Evolutionary conservation across 331 rosid genomes (phyloP), one percentile per base, ranked within the genome.

Genomic region (Pyrus hybrid): DNA sequence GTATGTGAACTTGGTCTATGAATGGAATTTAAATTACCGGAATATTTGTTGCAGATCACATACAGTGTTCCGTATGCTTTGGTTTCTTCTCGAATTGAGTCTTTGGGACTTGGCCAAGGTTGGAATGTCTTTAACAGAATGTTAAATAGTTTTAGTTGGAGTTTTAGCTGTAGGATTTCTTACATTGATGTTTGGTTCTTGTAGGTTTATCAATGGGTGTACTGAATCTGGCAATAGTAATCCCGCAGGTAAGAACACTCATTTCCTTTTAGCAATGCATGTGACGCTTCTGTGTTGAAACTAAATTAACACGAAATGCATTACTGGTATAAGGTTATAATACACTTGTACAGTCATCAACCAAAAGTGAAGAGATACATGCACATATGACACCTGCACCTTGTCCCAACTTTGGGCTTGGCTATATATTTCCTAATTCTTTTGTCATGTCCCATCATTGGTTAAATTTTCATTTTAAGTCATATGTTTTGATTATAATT

Each of bases 31-130:
- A 73, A 45, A 51, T 68, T 41, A 45, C 74, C 25, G 11, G 14
- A 69, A 49, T 80, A 56, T 45, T 80, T 76, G 53, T 84, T 83
- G 82, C 93, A 92, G 97, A 89, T 92, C 72, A 89, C 97, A 69
- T 92, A 94, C 81, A 89, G 99, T 78, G 96, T 89, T 73, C 98
- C 98, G 5, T 95, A 93, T 82, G 98, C 99, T 77, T 85, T 91
- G 82, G 69, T 89, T 76, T 89, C 96, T 70, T 67, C 91, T 1
- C 97, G 90, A 63, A 91, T 88, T 9, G 99, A 92, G 83, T 81
- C 97, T 79, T 85, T 92, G 85, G 98, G 97, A 69, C 97, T 89
- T 61, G 98, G 97, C 72, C 94, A 92, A 91, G 98, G 99, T 92
- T 66, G 37, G 83, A 21, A 70, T 70, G 66, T 78, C 63, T 78